Percentiles rank a stretch among this genome's conserved stretches.
phyloP scores from a whole-genome alignment of 2,329 filamentous ascomycete species.

The Gliomastix tumulicola region DNA sequence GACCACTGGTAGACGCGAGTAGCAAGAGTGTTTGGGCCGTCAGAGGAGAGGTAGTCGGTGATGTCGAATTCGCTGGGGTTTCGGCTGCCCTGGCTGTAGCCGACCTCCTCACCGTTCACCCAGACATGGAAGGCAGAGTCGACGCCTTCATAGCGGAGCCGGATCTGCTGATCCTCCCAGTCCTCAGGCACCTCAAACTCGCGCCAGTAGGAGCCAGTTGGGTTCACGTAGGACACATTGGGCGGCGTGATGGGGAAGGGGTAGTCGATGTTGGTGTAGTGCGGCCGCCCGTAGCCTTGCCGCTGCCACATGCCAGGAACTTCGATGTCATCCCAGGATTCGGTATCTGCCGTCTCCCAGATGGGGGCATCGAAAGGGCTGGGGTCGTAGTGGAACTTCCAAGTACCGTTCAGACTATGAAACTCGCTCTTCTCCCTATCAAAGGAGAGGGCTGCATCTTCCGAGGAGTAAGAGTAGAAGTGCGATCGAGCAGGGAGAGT shows the following conservation, averaged over 20 bases:
- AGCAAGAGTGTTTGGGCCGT: slow-evolving; percentile 43
- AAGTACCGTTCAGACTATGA: slow-evolving; percentile 34
- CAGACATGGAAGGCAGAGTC: slow-evolving; percentile 65
- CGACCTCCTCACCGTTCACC: slow-evolving; percentile 56
- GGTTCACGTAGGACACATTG: slow-evolving; percentile 53
- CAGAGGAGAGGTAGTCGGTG: slow-evolving; percentile 31
- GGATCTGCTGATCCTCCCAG: slow-evolving; percentile 34
- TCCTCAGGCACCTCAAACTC: slow-evolving; percentile 43
- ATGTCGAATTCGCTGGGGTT: slow-evolving; percentile 67
- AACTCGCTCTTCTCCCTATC: not conserved
- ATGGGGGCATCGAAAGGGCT: slow-evolving; percentile 18
- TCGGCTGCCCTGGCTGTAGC: slow-evolving; percentile 62
- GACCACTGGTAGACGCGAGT: slow-evolving; percentile 67
- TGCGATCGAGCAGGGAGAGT: slow-evolving; percentile 49
- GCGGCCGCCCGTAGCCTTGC: slow-evolving; percentile 58
- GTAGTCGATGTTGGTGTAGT: slow-evolving; percentile 63
- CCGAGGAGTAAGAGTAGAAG: slow-evolving; percentile 45
- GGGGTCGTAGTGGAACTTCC: slow-evolving; percentile 24
- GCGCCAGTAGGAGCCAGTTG: slow-evolving; percentile 55
- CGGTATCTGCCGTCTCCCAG: slow-evolving; percentile 6
- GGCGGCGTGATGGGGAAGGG: slow-evolving; percentile 63
- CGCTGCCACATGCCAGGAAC: slow-evolving; percentile 67
- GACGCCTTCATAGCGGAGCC: slow-evolving; percentile 64
- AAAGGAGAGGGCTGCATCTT: slow-evolving; percentile 37
- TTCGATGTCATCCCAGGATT: slow-evolving; percentile 32